Conservation (phyloP, 2,329 filamentous ascomycete genomes). For the Blastomyces gilchristii region DNA sequence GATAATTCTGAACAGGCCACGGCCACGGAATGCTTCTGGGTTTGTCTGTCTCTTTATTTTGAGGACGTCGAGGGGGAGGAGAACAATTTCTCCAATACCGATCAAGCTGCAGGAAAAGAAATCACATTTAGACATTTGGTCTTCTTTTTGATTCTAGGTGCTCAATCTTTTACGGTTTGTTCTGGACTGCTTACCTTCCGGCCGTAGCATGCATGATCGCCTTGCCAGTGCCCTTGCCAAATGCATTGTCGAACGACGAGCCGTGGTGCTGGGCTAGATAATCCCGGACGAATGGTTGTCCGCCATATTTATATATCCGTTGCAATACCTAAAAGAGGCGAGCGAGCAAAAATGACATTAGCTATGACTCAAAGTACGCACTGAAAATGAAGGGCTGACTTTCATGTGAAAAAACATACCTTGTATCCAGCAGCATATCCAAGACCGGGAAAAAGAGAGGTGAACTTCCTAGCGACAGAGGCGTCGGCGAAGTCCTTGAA, state of each 20-base stretch:
- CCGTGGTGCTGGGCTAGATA: conserved; percentile 73
- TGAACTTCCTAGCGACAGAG: conserved; percentile 63
- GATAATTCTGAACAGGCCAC: conserved; percentile 81
- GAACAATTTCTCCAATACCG: conserved; percentile 92
- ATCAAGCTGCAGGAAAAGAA: conserved; percentile 53
- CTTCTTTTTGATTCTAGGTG: background rate
- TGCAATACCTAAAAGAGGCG: conserved; percentile 57
- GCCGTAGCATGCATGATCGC: conserved; percentile 96
- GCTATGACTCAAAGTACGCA: conserved; percentile 5
- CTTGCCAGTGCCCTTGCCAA: conserved; percentile 95
- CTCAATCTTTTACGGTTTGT: too few relatives aligned
- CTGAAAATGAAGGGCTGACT: background rate
- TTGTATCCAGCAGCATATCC: conserved; percentile 98
- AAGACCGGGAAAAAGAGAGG: conserved; percentile 91
- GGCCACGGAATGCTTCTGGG: conserved; percentile 91
- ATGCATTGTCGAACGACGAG: conserved; percentile 72
- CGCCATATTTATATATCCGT: conserved; percentile 97
- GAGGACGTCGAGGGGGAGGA: conserved; percentile 88
- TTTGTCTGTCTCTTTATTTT: conserved; percentile 99
- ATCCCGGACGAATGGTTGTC: conserved; percentile 89
- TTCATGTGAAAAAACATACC: conserved; percentile 36
- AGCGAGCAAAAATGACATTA: background rate
- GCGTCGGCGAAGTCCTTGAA: conserved; percentile 82
- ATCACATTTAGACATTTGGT: conserved; percentile 11
- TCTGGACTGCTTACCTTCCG: conserved; percentile 53